Evolutionary conservation across 177 flowering plant species (phyloP).

Genomic region (Vitis hybrid): DNA sequence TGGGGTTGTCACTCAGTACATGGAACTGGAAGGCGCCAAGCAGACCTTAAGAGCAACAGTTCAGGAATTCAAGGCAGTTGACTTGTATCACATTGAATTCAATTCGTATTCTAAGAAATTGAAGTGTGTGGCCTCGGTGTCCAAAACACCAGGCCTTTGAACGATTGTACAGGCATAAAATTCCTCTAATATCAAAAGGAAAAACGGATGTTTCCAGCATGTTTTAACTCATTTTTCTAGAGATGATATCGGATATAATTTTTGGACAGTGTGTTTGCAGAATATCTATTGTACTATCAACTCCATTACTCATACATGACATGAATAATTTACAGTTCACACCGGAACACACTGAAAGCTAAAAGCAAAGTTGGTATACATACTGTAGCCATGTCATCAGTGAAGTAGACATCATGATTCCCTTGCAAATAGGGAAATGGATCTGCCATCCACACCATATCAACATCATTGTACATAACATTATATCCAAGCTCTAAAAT

Average conservation of each 20-base stretch:
- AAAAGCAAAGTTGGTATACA: conserved; percentile 21
- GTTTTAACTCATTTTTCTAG: too few relatives aligned
- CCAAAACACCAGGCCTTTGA: too few relatives aligned
- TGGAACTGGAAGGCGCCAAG: neutral
- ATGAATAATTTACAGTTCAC: neutral
- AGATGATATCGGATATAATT: neutral
- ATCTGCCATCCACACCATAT: conserved; percentile 98
- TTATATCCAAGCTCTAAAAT: conserved; percentile 95
- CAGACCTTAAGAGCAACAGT: neutral
- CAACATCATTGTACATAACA: conserved; percentile 99
- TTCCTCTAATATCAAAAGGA: too few relatives aligned
- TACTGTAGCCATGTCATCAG: conserved; percentile 93
- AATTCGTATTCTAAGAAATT: neutral
- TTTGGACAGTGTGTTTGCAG: neutral
- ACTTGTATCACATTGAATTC: neutral
- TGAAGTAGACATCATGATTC: conserved; percentile 89
- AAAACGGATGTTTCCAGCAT: too few relatives aligned
- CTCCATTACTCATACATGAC: neutral
- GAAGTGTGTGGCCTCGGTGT: neutral
- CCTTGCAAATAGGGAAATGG: conserved; percentile 87
- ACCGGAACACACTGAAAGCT: neutral
- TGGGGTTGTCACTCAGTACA: neutral
- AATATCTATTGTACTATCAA: neutral
- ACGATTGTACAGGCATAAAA: too few relatives aligned
- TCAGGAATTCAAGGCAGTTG: neutral